These are phyloP conservation scores for Yamadazyma mexicana DNA, from an alignment of 1,139 yeast species.

Conservation along the genomic window DNA sequence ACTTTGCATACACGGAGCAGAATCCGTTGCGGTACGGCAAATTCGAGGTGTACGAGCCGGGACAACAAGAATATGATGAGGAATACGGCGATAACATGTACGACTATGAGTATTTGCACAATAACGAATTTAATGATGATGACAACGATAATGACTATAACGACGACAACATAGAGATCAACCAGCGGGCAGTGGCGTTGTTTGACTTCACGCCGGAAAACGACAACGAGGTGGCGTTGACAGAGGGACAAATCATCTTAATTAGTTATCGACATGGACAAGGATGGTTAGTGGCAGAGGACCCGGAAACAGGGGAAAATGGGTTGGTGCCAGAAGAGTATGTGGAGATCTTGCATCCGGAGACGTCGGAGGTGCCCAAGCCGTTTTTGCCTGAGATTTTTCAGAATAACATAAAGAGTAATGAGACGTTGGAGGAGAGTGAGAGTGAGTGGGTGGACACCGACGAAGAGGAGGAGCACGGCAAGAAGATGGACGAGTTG, in stretches of 20 bases:
- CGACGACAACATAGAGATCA: conserved; percentile 37
- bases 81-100: conserved; percentile 12
- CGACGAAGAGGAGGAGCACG: conserved; percentile 19
- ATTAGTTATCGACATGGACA: conserved; percentile 93
- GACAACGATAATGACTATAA: conserved; percentile 21
- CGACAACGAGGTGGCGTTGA: conserved; percentile 80
- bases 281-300: conserved; percentile 97
- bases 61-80: conserved; percentile 4
- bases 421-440: conserved; percentile 17
- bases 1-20: conserved; percentile 70
- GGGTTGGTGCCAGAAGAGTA: conserved; percentile 97
- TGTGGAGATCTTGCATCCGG: conserved; percentile 55
- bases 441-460: conserved; percentile 43
- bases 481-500: conserved; percentile 6
- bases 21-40: conserved; percentile 69
- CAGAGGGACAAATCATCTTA: conserved; percentile 83
- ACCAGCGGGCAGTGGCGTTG: conserved; percentile 72
- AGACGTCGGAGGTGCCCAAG: conserved; percentile 31
- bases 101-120: conserved; percentile 8
- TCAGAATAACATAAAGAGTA: conserved; percentile 23
- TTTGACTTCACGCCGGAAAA: conserved; percentile 92
- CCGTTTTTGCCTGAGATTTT: conserved; percentile 49
- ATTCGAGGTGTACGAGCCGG: conserved; percentile 11
- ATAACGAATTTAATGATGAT: conserved; percentile 10
- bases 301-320: conserved; percentile 73